These are phyloP conservation scores for Dujonia santamariae DNA, from an alignment of 1,139 yeast genomes.

Conservation along the genomic window DNA sequence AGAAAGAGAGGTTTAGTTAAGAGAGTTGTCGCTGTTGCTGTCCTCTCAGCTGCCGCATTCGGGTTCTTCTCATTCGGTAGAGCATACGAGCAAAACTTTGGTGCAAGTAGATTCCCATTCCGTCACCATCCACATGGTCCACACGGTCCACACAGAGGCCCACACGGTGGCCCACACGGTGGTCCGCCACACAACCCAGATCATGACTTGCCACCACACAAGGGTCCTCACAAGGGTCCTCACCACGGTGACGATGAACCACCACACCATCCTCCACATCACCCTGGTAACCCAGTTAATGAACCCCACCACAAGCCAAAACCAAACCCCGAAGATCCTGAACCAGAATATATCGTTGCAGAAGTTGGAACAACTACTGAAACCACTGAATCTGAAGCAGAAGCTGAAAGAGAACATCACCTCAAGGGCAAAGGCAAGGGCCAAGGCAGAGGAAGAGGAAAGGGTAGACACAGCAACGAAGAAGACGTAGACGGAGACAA, in stretches of 20 bases:
- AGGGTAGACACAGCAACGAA: too few species aligned
- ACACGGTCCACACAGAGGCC: constrained; percentile 3
- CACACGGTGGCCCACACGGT: constrained; percentile 1
- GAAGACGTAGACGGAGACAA: too few species aligned
- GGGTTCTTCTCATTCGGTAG: constrained; percentile 4
- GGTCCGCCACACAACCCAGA: background rate
- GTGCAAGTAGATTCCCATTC: background rate
- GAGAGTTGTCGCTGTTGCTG: background rate
- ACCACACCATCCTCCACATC: too few species aligned
- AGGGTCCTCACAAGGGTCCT: constrained; percentile 1
- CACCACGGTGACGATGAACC: constrained; percentile 2
- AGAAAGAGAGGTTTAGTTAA: background rate
- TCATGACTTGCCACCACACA: background rate
- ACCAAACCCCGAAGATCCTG: too few species aligned
- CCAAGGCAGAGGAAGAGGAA: background rate
- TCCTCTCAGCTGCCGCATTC: background rate
- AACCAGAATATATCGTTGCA: too few species aligned
- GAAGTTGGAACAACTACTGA: too few species aligned
- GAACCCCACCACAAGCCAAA: too few species aligned
- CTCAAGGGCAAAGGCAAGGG: background rate
- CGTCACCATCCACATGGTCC: background rate
- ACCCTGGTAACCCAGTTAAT: too few species aligned
- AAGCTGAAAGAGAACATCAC: background rate
- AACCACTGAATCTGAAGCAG: too few species aligned
- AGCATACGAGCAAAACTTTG: constrained; percentile 3